These are phyloP conservation scores for Mucor indicus DNA, from an alignment of 371 early-diverging fungal species.

Conservation along the genomic window DNA sequence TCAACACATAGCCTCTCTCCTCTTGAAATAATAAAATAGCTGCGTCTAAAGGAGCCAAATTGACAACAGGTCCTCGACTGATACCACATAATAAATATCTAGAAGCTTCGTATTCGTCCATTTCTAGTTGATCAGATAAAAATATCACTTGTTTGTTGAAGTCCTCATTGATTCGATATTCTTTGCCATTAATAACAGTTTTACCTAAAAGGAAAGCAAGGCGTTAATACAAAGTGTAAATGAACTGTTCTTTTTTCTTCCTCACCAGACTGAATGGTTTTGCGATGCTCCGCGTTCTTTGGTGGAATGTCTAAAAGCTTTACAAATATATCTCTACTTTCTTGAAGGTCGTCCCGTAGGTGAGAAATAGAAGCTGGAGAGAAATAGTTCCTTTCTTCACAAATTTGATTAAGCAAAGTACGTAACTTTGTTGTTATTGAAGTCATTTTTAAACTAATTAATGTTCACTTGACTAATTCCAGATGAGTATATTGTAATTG, in stretches of 20 bases:
- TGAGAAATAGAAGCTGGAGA: background rate
- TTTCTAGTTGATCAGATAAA: slow-evolving; percentile 72
- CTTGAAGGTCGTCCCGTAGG: slow-evolving; percentile 5
- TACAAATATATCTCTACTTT: slow-evolving; percentile 3
- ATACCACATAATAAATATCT: slow-evolving; percentile 54
- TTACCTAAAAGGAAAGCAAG: slow-evolving; percentile 13
- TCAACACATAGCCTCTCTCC: slow-evolving; percentile 66
- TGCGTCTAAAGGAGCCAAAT: slow-evolving; percentile 59
- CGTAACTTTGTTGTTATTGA: slow-evolving; percentile 7
- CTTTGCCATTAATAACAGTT: slow-evolving; percentile 43
- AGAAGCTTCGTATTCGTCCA: slow-evolving; percentile 74
- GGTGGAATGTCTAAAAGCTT: slow-evolving; percentile 35
- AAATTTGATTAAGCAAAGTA: slow-evolving; percentile 11
- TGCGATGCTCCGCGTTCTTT: slow-evolving; percentile 39
- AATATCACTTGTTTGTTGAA: slow-evolving; percentile 59
- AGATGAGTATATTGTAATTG: background rate
- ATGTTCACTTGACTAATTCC: too few relatives aligned
- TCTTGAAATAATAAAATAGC: slow-evolving; percentile 68
- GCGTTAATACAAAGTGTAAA: background rate
- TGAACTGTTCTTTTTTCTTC: background rate
- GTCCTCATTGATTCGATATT: slow-evolving; percentile 58
- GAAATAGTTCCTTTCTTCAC: slow-evolving; percentile 1
- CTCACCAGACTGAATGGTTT: slow-evolving; percentile 43
- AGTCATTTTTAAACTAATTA: slow-evolving; percentile 7
- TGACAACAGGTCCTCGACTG: slow-evolving; percentile 39